Conservation (phyloP, 495 filamentous ascomycete genomes). For the Chaetomium fimeti region DNA sequence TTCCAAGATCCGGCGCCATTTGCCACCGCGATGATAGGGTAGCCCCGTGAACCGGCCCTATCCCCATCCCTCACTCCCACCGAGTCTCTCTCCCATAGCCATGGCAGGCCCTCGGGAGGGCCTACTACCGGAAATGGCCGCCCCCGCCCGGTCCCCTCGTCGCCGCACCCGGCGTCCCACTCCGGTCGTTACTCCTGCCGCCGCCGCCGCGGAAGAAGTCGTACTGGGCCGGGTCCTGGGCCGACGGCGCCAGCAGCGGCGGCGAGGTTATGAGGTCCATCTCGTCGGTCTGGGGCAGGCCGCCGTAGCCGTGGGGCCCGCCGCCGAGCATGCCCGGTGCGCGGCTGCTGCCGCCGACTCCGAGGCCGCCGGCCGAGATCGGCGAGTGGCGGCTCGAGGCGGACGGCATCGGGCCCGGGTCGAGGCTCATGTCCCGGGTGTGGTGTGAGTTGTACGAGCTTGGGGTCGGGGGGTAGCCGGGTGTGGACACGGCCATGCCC, state of each 20-base stretch:
- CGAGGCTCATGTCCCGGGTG: conserved; percentile 35
- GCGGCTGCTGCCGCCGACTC: background rate
- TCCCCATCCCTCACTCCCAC: too few species aligned
- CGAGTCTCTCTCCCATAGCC: too few species aligned
- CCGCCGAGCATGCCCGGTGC: conserved; percentile 48
- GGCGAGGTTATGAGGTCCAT: conserved; percentile 38
- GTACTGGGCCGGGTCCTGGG: conserved; percentile 34
- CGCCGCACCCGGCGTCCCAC: conserved; percentile 22
- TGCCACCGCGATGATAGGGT: too few species aligned
- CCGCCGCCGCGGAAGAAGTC: conserved; percentile 35
- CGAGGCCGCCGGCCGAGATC: background rate
- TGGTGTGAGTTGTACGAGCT: conserved; percentile 22
- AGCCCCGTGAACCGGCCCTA: too few species aligned
- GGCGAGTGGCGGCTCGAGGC: background rate
- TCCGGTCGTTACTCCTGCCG: background rate
- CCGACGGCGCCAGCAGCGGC: conserved; percentile 13
- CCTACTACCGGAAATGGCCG: conserved; percentile 22
- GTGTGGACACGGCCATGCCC: conserved; percentile 40
- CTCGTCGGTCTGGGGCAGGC: conserved; percentile 48
- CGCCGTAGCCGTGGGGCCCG: conserved; percentile 53
- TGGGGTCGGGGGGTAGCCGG: conserved; percentile 26
- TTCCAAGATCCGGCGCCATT: background rate
- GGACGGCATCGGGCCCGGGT: conserved; percentile 6
- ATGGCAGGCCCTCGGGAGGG: too few species aligned
- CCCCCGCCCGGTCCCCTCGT: conserved; percentile 1